Evolutionary conservation across 371 early-diverging fungal genomes (phyloP).

Genomic region (Actinomortierella ambigua): DNA sequence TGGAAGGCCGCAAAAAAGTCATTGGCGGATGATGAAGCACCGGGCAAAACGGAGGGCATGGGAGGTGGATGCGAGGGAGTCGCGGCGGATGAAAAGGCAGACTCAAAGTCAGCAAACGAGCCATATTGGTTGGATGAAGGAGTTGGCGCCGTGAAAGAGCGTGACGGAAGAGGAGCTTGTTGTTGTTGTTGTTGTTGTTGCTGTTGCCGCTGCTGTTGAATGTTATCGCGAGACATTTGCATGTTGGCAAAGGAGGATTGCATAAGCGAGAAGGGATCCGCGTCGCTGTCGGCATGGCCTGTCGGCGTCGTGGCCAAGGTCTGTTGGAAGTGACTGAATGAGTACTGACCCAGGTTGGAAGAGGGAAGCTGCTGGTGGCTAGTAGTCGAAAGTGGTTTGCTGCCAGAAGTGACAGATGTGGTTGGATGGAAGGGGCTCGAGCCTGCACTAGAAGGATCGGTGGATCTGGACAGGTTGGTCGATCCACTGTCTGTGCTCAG

Average conservation of each 20-base stretch:
- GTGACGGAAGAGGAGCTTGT: background rate
- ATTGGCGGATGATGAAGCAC: too few species aligned
- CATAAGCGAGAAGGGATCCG: slow-evolving; percentile 39
- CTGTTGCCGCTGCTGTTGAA: slow-evolving; percentile 5
- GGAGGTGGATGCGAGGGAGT: too few species aligned
- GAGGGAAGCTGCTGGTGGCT: too few species aligned
- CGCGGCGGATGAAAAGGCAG: too few species aligned
- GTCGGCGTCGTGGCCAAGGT: background rate
- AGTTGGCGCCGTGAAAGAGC: slow-evolving; percentile 5
- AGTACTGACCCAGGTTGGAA: too few species aligned
- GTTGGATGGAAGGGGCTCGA: slow-evolving; percentile 17
- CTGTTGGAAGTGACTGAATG: background rate
- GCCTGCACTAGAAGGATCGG: slow-evolving; percentile 29
- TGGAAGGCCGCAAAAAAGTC: too few species aligned
- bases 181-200: background rate
- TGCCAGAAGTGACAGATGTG: slow-evolving; percentile 15
- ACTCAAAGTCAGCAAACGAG: too few species aligned
- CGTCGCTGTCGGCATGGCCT: background rate
- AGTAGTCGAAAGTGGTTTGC: too few species aligned
- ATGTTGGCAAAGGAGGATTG: slow-evolving; percentile 27
- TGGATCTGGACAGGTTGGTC: slow-evolving; percentile 31
- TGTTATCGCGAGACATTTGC: slow-evolving; percentile 10
- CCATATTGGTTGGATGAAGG: too few species aligned
- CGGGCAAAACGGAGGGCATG: too few species aligned
- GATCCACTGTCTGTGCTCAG: slow-evolving; percentile 46